Conservation (phyloP, 139 green algal species). For the Prasinococcaceae sp. region DNA sequence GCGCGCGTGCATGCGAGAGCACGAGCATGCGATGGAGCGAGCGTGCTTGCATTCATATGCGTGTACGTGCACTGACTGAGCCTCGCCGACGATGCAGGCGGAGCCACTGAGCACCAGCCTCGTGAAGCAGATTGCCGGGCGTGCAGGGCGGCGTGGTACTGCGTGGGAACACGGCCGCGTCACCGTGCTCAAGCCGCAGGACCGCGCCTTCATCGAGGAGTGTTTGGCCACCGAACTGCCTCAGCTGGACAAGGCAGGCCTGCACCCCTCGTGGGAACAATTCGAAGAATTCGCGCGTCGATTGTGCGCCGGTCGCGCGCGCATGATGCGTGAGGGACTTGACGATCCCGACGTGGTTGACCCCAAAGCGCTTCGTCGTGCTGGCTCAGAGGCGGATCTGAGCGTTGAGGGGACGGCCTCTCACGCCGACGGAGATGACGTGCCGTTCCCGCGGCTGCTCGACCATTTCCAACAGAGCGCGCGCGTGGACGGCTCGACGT, state of each 20-base stretch:
- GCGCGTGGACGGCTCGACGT: no score
- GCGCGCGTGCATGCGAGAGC: conserved; percentile 13
- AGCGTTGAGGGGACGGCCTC: no score
- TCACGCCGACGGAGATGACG: no score
- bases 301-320: not conserved
- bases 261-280: conserved; percentile 53
- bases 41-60: not conserved
- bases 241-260: not conserved
- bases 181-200: conserved; percentile 4
- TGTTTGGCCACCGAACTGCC: not conserved
- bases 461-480: no score
- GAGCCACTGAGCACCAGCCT: conserved; percentile 16
- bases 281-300: conserved; percentile 26
- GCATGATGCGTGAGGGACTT: not conserved
- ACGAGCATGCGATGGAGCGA: not conserved
- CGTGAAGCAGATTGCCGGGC: conserved; percentile 38
- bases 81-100: conserved; percentile 21
- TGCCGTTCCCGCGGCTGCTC: conserved; percentile 11
- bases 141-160: conserved; percentile 25
- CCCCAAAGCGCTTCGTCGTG: conserved; percentile 9
- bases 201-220: conserved; percentile 9
- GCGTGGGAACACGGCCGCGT: conserved; percentile 13
- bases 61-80: not conserved
- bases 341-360: conserved; percentile 17
- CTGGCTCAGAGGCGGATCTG: no score